Evolutionary conservation across 768 basidiomycete species (phyloP), one percentile per base, ranked within the genome.

Genomic region (Tremella fuciformis): DNA sequence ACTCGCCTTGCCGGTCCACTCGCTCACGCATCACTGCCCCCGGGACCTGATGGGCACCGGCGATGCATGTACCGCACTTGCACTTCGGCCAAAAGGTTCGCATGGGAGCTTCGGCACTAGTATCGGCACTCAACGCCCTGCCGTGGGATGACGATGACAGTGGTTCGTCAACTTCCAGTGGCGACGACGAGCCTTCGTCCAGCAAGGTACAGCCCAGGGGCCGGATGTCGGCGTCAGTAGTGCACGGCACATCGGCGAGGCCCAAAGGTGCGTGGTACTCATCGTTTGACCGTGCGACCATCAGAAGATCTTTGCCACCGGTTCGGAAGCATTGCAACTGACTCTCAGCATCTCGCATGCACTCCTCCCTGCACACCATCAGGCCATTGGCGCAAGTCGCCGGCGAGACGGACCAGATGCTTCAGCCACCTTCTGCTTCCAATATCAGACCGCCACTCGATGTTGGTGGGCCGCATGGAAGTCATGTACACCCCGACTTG

Each of bases 21-120:
- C 51, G 8, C 3, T n/a, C 8, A 34, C 29, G 6, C 4, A 34
- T 34, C 29, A 34, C 29, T 34, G 29, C 29, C 29, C 29, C 29
- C 6, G 6, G 29, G 29, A 34, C 11, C 29, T 34, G 29, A 34
- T 11, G 29, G 29, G 29, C 29, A 34, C 11, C 29, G 29, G 29
- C 29, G 29, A 34, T 34, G 29, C 29, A 34, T 34, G 29, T 34
- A 34, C 29, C 29, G 29, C 29, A 34, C 29, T 34, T 34, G 29
- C 29, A 34, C 29, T 37, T 52, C 16, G 8, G 37, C 26, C 34
- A 38, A 53, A 53, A 73, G 69, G 62, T 70, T 25, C 66, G 69
- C 22, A 69, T 73, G 69, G 72, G 72, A 26, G 62, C 72, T 21
- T 74, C 72, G 22, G 72, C 72, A 34, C 63, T 74, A 40, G 56